Evolutionary conservation across 306 rosid species (phyloP).

Genomic region (Lathyrus tuberosus): DNA sequence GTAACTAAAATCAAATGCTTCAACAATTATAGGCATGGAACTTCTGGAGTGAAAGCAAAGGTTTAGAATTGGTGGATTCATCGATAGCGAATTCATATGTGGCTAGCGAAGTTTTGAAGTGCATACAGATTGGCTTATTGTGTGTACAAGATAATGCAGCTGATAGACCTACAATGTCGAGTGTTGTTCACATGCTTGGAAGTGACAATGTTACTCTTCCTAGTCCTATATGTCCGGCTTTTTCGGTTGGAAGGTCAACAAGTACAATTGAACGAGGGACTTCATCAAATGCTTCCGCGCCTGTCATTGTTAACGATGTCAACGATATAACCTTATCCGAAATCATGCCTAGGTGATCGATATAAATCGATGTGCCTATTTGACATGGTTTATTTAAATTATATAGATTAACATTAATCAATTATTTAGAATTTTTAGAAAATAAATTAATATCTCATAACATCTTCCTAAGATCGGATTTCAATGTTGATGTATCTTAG

Average conservation of each 20-base stretch:
- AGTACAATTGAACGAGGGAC: neutral
- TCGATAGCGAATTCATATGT: constrained; percentile 31
- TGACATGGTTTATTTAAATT: neutral
- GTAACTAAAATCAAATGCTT: neutral
- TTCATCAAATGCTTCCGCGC: constrained; percentile 30
- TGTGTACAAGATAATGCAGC: constrained; percentile 62
- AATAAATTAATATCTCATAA: neutral
- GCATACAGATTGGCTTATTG: constrained; percentile 56
- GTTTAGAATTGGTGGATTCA: constrained; percentile 51
- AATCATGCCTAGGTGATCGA: constrained; percentile 33
- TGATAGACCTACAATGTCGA: constrained; percentile 59
- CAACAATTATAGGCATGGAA: constrained; percentile 16
- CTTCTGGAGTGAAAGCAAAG: constrained; percentile 39
- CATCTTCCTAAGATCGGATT: neutral
- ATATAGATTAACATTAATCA: neutral
- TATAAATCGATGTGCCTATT: neutral
- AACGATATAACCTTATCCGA: constrained; percentile 27
- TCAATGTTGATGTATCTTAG: too few relatives aligned
- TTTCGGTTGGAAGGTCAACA: constrained; percentile 37
- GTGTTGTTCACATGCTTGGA: constrained; percentile 49
- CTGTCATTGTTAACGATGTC: constrained; percentile 17
- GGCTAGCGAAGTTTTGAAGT: constrained; percentile 40
- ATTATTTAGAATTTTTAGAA: neutral
- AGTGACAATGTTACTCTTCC: constrained; percentile 50
- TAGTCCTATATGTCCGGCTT: constrained; percentile 48